Conservation (phyloP, 176 grass and related monocot genomes). For the Paspalum notatum region DNA sequence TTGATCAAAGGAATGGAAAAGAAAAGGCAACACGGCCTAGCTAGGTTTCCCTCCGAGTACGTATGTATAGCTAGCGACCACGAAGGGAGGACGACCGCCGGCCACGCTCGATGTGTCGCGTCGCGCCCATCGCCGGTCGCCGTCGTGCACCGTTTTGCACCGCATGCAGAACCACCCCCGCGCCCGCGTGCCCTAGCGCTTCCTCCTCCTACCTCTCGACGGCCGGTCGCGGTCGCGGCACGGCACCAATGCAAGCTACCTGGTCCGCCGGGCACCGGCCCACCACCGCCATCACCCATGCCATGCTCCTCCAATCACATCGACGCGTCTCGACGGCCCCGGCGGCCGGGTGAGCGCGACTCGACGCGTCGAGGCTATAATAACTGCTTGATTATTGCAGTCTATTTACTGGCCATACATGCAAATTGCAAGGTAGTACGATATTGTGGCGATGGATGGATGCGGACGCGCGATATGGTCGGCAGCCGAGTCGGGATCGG, state of each 20-base stretch:
- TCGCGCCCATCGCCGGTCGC: not conserved
- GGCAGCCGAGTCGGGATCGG: not conserved
- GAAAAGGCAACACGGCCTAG: not conserved
- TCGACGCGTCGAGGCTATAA: not conserved
- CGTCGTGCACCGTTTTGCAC: not conserved
- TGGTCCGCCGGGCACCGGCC: not conserved
- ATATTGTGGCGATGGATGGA: not conserved
- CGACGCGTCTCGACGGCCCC: constrained; percentile 4
- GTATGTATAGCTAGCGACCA: not conserved
- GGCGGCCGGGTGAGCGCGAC: not conserved
- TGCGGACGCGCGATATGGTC: constrained; percentile 28
- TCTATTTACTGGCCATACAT: not conserved
- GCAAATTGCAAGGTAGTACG: constrained; percentile 12
- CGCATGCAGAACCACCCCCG: not conserved
- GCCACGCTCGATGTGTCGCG: not conserved
- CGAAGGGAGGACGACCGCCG: not conserved
- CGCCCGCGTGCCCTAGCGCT: not conserved
- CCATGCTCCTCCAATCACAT: not conserved
- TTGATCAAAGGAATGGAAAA: not conserved
- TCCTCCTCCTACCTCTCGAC: not conserved
- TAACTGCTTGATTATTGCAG: not conserved
- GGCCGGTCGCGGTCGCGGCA: not conserved
- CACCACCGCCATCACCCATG: not conserved
- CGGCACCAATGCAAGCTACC: not conserved
- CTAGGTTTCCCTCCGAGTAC: not conserved